Evolutionary conservation across 352 stramenopile species (phyloP).

Genomic region (Globisporangium splendens): DNA sequence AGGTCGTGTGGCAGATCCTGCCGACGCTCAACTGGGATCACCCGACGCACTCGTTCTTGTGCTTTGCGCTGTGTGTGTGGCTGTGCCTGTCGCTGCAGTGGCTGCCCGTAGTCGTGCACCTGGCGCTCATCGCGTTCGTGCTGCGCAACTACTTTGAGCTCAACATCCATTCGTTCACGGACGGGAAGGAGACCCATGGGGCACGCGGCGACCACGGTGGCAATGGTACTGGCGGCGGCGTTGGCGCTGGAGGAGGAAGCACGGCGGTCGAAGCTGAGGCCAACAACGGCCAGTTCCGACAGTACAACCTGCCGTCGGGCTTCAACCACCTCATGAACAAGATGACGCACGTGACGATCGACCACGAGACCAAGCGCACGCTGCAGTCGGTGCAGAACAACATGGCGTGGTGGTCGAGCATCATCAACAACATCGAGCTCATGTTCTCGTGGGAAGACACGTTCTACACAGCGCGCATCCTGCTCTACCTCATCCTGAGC

Average conservation of each 20-base stretch:
- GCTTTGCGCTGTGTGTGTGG: conserved; percentile 82
- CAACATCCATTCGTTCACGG: conserved; percentile 77
- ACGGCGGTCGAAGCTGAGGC: conserved; percentile 22
- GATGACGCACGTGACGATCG: conserved; percentile 85
- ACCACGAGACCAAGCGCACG: conserved; percentile 78
- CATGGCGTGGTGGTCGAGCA: conserved; percentile 84
- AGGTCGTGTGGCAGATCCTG: conserved; percentile 79
- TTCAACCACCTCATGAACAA: conserved; percentile 89
- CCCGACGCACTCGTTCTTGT: conserved; percentile 81
- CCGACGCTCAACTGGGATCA: conserved; percentile 85
- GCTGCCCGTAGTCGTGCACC: conserved; percentile 75
- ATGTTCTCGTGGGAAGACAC: conserved; percentile 89
- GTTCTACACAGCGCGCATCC: conserved; percentile 77
- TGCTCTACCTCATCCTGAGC: conserved; percentile 80
- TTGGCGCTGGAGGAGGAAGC: conserved; percentile 18
- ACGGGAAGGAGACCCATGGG: conserved; percentile 33
- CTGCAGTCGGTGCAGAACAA: conserved; percentile 87
- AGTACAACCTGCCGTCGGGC: conserved; percentile 79
- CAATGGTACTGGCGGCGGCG: not conserved
- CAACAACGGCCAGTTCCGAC: conserved; percentile 50
- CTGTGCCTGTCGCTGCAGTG: conserved; percentile 80
- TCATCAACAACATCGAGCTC: conserved; percentile 81
- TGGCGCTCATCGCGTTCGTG: conserved; percentile 76
- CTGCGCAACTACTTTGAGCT: conserved; percentile 84
- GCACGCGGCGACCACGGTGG: not conserved